These are phyloP conservation scores for Aspergillus pseudoterreus DNA, from an alignment of 2,329 filamentous ascomycete species.

Conservation along the genomic window DNA sequence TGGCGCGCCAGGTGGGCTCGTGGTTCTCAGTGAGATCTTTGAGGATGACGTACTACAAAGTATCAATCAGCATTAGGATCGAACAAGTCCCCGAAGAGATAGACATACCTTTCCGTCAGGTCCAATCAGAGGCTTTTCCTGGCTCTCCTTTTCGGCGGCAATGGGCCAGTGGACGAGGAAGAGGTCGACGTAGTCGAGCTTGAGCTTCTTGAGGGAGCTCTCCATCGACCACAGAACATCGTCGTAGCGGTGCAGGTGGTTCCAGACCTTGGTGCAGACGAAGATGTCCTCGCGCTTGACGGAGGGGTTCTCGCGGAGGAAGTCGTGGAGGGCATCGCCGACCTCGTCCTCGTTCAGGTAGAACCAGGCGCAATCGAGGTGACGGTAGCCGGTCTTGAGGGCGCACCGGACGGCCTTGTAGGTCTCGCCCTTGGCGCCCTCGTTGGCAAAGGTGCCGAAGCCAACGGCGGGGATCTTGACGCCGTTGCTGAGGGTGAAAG, in stretches of 20 bases:
- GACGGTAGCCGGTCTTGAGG: slow-evolving; percentile 50
- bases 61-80: no score
- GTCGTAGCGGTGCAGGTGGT: slow-evolving; percentile 48
- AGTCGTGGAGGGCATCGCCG: slow-evolving; percentile 52
- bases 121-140: slow-evolving; percentile 47
- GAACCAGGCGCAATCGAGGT: slow-evolving; percentile 55
- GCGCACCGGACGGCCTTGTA: slow-evolving; percentile 53
- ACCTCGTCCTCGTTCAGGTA: slow-evolving; percentile 55
- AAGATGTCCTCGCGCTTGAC: slow-evolving; percentile 51
- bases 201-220: slow-evolving; percentile 61
- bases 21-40: slow-evolving; percentile 64
- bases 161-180: slow-evolving; percentile 57
- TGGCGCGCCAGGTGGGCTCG: slow-evolving; percentile 61
- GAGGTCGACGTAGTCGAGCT: slow-evolving; percentile 67
- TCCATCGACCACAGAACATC: slow-evolving; percentile 52
- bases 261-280: slow-evolving; percentile 53
- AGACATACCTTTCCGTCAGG: slow-evolving; percentile 48
- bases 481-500: slow-evolving; percentile 54
- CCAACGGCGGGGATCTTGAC: slow-evolving; percentile 61
- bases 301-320: slow-evolving; percentile 47
- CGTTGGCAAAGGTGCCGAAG: slow-evolving; percentile 65
- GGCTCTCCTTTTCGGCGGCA: slow-evolving; percentile 48
- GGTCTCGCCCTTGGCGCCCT: slow-evolving; percentile 58
- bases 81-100: no score
- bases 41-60: slow-evolving; percentile 55